Evolutionary conservation across 2,329 filamentous ascomycete genomes (phyloP), one percentile per base, ranked within the genome.

Genomic region (Penicillium sp.): DNA sequence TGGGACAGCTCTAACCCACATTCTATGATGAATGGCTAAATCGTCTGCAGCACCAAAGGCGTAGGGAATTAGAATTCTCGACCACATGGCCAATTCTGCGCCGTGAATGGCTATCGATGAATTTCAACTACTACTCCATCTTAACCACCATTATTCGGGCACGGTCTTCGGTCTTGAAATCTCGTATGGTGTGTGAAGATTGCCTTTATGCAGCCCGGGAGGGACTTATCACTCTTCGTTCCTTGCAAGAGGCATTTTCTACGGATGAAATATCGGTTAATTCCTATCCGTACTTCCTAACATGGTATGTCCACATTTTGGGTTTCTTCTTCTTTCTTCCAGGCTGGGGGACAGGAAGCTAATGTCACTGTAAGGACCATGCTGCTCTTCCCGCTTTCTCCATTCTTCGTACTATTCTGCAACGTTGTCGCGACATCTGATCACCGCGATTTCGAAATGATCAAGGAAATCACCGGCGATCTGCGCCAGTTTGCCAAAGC

Each of bases 361-460:
- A 37, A 62, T 29, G 23, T 15, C 20, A 25, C 20, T 40, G 4
- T 23, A 18, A 65, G 63, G 63, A 65, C 63, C n/a, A 64, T 65
- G 60, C 40, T 65, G 5, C 47, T 65, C 9, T 62, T 55, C 33
- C 63, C 63, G 2, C 47, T 65, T 8, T 56, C 61, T 1, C 63
- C 63, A 0, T 65, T 65, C 35, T 65, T 64, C 11, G 61, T 64
- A 4, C 45, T 65, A 6, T 65, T 65, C 42, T 65, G 63, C 47
- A 65, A 63, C 12, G 61, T 65, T 20, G 59, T 65, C 11, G 63
- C 63, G 44, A 64, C 63, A 25, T 65, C 63, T 15, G 54, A 65
- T 33, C 54, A 56, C 11, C 51, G 43, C 33, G 63, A 65, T 41
- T 65, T 60, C 26, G 54, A 58, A 29, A 63, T 65, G 63, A 65